These are phyloP conservation scores for Choiromyces venosus DNA, from an alignment of 495 filamentous ascomycete genomes.

Conservation along the genomic window DNA sequence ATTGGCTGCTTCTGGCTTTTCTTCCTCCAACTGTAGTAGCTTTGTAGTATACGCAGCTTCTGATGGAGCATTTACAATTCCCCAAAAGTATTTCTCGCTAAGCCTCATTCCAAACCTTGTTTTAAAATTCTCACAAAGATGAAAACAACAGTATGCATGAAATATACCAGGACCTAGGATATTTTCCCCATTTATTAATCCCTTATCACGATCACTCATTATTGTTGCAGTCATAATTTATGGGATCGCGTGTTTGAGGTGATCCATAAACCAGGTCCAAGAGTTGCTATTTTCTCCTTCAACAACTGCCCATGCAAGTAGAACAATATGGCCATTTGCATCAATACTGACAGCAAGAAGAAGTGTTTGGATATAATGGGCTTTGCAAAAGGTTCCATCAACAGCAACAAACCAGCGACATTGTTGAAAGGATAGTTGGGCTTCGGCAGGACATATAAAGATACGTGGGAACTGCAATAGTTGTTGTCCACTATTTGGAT, in stretches of 20 bases:
- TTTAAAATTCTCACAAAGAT: conserved; percentile 9
- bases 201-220: conserved; percentile 20
- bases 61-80: too few relatives aligned
- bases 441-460: conserved; percentile 10
- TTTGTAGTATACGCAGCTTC: too few relatives aligned
- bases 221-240: conserved; percentile 17
- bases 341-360: conserved; percentile 12
- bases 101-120: background rate
- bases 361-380: conserved; percentile 4
- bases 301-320: conserved; percentile 18
- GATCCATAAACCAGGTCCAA: conserved; percentile 11
- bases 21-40: too few relatives aligned
- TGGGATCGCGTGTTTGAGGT: conserved; percentile 7
- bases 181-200: background rate
- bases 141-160: background rate
- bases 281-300: conserved; percentile 18
- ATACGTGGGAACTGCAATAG: conserved; percentile 9
- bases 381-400: conserved; percentile 20
- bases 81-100: too few relatives aligned
- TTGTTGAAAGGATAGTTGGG: background rate
- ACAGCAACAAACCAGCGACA: conserved; percentile 12
- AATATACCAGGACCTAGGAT: background rate
- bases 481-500: background rate
- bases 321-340: too few relatives aligned
- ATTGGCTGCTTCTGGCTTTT: conserved; percentile 4